Conservation (phyloP, 352 stramenopile species). For the Pythium diclinum region DNA sequence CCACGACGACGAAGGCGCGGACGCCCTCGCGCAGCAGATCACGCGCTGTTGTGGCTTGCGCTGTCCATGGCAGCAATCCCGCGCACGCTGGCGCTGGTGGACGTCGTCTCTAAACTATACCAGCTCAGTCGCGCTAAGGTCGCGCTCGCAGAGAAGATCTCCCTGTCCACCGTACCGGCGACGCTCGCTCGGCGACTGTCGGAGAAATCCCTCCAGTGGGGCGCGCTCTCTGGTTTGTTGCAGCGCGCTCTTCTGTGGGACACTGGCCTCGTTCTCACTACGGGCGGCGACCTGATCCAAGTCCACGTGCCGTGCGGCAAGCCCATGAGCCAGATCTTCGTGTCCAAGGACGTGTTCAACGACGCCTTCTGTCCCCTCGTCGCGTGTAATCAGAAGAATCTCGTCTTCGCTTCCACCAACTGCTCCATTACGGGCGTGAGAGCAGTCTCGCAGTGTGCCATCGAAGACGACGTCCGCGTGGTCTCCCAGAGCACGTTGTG, state of each 20-base stretch:
- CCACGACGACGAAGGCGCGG: not conserved
- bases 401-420: constrained; percentile 33
- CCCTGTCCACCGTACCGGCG: constrained; percentile 14
- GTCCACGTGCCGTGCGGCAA: constrained; percentile 48
- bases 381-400: constrained; percentile 31
- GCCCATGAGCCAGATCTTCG: constrained; percentile 42
- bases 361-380: constrained; percentile 17
- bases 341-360: constrained; percentile 38
- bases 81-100: constrained; percentile 8
- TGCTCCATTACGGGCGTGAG: constrained; percentile 31
- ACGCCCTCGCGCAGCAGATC: not conserved
- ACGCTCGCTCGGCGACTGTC: constrained; percentile 13
- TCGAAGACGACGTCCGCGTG: constrained; percentile 27
- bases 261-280: constrained; percentile 39
- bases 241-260: constrained; percentile 62
- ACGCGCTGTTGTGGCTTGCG: not conserved
- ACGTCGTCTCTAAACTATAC: constrained; percentile 29
- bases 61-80: not conserved
- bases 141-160: constrained; percentile 4
- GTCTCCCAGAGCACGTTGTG: constrained; percentile 32
- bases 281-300: constrained; percentile 35
- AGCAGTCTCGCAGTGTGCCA: constrained; percentile 32
- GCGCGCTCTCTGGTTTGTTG: constrained; percentile 35
- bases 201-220: constrained; percentile 8
- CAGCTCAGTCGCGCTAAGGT: not conserved